phyloP scores from a whole-genome alignment of 2,329 filamentous ascomycete genomes.

The Hypoxylon sp. region DNA sequence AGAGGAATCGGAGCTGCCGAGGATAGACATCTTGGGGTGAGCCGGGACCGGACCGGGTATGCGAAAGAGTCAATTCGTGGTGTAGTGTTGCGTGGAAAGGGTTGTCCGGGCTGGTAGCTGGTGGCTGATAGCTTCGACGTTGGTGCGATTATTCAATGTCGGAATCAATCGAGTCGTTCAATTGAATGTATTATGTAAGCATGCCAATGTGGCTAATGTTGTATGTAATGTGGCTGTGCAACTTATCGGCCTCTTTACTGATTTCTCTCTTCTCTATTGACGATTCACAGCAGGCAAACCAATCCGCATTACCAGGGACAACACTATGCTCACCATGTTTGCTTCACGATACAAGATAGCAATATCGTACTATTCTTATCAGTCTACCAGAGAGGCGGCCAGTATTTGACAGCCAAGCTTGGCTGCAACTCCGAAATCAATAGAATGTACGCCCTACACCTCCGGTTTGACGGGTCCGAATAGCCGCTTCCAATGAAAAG shows the following conservation, averaged over 20 bases:
- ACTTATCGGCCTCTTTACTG: too few relatives aligned
- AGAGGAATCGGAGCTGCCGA: conserved; percentile 39
- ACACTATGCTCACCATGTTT: too few relatives aligned
- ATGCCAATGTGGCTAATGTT: not conserved
- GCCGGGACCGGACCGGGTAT: conserved; percentile 11
- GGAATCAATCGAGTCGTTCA: not conserved
- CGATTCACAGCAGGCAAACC: not conserved
- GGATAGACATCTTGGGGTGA: conserved; percentile 36
- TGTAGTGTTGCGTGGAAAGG: not conserved
- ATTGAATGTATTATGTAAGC: not conserved
- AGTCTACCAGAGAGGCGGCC: not conserved
- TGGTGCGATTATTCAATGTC: not conserved
- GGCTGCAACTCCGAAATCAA: too few relatives aligned
- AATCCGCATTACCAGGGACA: too few relatives aligned
- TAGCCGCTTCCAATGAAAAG: not conserved
- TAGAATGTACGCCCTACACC: not conserved
- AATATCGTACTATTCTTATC: not conserved
- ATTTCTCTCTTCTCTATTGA: not conserved
- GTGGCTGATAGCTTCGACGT: not conserved
- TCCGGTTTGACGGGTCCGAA: not conserved
- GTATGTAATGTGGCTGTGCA: not conserved
- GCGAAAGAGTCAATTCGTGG: conserved; percentile 12
- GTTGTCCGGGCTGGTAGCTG: conserved; percentile 4
- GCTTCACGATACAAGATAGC: not conserved
- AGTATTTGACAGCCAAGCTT: too few relatives aligned